Conservation (phyloP, 129 eudicot species). For the Silybum marianum region DNA sequence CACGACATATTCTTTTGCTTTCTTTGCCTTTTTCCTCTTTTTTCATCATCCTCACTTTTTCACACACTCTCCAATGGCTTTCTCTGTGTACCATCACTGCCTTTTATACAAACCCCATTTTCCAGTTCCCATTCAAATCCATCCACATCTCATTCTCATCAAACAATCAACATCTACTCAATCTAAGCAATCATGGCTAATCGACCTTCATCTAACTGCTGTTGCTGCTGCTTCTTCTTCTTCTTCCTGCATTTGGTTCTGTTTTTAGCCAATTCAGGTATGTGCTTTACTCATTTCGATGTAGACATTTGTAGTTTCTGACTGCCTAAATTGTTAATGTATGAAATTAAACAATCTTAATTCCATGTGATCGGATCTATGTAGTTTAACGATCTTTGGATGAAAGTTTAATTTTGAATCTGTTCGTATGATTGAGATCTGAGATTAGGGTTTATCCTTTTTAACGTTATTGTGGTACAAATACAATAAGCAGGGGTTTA, state of each 20-base stretch:
- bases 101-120: slow-evolving; percentile 17
- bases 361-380: not conserved
- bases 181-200: slow-evolving; percentile 43
- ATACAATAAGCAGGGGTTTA: not conserved
- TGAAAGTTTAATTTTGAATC: not conserved
- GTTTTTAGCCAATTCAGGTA: slow-evolving; percentile 42
- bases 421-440: slow-evolving; percentile 10
- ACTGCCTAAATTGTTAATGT: not conserved
- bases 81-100: slow-evolving; percentile 13
- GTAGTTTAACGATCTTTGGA: too few relatives aligned
- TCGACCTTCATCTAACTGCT: slow-evolving; percentile 31
- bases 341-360: not conserved
- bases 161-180: slow-evolving; percentile 13
- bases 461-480: not conserved
- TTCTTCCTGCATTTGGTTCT: slow-evolving; percentile 37
- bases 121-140: slow-evolving; percentile 21
- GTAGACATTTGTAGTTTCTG: not conserved
- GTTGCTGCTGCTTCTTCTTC: not conserved
- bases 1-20: slow-evolving; percentile 43
- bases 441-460: slow-evolving; percentile 12
- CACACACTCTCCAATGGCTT: slow-evolving; percentile 33
- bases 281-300: not conserved
- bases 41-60: slow-evolving; percentile 23
- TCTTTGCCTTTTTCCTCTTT: slow-evolving; percentile 33
- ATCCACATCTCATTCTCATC: slow-evolving; percentile 18